Percentiles rank a stretch among this genome's conserved stretches.
Conservation (phyloP, 495 filamentous ascomycete species). For the Aspergillus olivimuriae region DNA sequence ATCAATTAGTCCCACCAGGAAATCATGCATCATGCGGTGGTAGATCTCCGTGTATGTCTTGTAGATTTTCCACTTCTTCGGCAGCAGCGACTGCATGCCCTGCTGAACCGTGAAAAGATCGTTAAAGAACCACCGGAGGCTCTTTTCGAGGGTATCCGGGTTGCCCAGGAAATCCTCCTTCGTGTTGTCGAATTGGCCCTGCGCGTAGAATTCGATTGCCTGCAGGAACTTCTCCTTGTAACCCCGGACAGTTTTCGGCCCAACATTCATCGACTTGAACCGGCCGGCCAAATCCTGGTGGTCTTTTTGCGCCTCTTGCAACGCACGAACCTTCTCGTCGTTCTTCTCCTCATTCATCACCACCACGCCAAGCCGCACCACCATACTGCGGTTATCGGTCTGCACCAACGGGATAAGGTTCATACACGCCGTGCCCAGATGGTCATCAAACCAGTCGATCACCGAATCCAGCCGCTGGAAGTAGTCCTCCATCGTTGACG, state of each 20-base stretch:
- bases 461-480: constrained; percentile 83
- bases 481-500: constrained; percentile 77
- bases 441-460: constrained; percentile 91
- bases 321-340: constrained; percentile 79
- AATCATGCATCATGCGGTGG: constrained; percentile 91
- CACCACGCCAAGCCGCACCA: constrained; percentile 84
- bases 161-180: constrained; percentile 74
- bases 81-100: constrained; percentile 83
- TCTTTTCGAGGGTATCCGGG: constrained; percentile 77
- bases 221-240: constrained; percentile 94
- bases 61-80: constrained; percentile 97
- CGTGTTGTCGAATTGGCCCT: constrained; percentile 66
- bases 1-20: constrained; percentile 72
- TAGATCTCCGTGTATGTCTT: constrained; percentile 84
- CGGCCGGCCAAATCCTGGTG: constrained; percentile 87
- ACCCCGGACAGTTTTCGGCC: constrained; percentile 82
- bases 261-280: constrained; percentile 91
- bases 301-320: constrained; percentile 90
- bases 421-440: constrained; percentile 78
- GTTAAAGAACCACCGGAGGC: constrained; percentile 92
- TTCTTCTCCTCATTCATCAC: constrained; percentile 95
- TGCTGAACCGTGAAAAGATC: constrained; percentile 87
- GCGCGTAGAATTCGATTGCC: constrained; percentile 65
- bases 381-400: constrained; percentile 75
- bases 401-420: constrained; percentile 84